Evolutionary conservation across 2,329 filamentous ascomycete species (phyloP).

Genomic region (Tolypocladium sp.): DNA sequence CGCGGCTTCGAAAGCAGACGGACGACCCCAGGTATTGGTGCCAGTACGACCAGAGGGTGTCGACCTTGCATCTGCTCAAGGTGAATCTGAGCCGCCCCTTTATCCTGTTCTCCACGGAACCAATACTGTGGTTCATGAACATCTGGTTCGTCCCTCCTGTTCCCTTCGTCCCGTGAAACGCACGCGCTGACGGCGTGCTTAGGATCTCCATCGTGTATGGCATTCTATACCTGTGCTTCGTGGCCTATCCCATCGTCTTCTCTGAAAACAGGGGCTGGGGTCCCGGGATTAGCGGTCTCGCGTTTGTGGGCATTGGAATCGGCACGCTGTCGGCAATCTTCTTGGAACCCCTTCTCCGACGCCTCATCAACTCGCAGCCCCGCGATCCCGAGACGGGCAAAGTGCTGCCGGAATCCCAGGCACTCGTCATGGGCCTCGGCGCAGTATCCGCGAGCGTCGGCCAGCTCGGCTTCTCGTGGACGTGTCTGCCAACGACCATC

Average conservation of each 20-base stretch:
- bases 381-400: conserved; percentile 68
- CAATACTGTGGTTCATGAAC: conserved; percentile 66
- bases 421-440: conserved; percentile 70
- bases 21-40: conserved; percentile 68
- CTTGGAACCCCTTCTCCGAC: conserved; percentile 62
- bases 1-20: conserved; percentile 54
- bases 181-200: neutral
- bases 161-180: neutral
- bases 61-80: conserved; percentile 59
- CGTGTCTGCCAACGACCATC: conserved; percentile 64
- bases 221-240: conserved; percentile 83
- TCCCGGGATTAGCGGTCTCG: conserved; percentile 62
- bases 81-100: conserved; percentile 72
- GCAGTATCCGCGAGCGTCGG: conserved; percentile 66
- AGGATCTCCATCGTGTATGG: conserved; percentile 79
- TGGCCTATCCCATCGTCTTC: conserved; percentile 84
- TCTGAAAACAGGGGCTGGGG: conserved; percentile 66
- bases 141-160: conserved; percentile 39
- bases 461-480: conserved; percentile 84
- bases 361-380: conserved; percentile 67
- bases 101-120: conserved; percentile 68
- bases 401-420: conserved; percentile 69
- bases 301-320: conserved; percentile 63
- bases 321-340: conserved; percentile 54
- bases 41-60: conserved; percentile 64